Base-by-base conservation (phyloP, 345 rosid genomes). In the Noccaea bulbosa region DNA sequence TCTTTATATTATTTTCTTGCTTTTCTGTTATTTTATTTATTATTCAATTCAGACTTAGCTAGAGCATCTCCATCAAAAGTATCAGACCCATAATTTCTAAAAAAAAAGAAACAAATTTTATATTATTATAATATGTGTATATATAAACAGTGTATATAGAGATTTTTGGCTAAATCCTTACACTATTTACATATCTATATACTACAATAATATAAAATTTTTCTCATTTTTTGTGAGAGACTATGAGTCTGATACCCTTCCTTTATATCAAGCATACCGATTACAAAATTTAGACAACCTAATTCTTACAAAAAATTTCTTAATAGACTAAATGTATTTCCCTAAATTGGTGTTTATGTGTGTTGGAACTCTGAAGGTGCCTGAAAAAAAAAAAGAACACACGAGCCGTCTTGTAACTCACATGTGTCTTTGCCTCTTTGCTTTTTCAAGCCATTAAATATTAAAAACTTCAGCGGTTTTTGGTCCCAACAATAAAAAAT, bases 401-500 rank as follows among this genome's bases (percentile, higher is more conserved):
- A 67, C 72, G 80, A 55, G 79, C 69, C 59, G 59, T 77, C 81
- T 38, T 56, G 56, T 39, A 56, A 37, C 15, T 71, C 52, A 32
- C 77, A 49, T 49, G 56, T 41, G 69, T 40, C 34, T 58, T 66
- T 35, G 40, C 38, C 41, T 50, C 48, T 56, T 47, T 53, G 55
- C 70, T 37, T 59, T 22, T 46, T 11, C 62, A 66, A 22, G 53
- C 56, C 33, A 51, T 14, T 69, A 22, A 68, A 74, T 70, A 55
- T 62, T 50, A 43, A 50, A 5, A 5, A 43, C 24, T 35, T 48
- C 40, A 47, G 59, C 71, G 32, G 75, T 77, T 69, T 71, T 64
- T 76, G 83, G 83, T 75, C 83, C 83, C 83, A 69, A 59, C 67
- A 35, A 35, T 22, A 52, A 52, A 65, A 45, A 17, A 71, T 63